Base-by-base conservation (phyloP, 768 basidiomycete genomes). In the Pleurotus sapidus region DNA sequence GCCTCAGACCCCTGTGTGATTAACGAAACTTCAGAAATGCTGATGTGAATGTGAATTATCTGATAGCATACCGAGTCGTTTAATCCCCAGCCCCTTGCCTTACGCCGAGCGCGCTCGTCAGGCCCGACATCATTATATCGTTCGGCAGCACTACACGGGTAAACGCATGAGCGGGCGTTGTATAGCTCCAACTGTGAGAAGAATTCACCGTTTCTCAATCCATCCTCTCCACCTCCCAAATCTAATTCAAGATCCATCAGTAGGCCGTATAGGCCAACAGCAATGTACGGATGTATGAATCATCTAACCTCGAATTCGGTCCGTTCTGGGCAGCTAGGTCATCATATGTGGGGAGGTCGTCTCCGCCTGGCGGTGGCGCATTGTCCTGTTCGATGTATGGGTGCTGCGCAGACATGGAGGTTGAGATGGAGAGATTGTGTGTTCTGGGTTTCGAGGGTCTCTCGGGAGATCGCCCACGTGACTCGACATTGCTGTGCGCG, bases 211-310 rank as follows among this genome's bases (percentile, higher is more conserved):
- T 70, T 93, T 94, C 74, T 94, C 91, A 56, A 94, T 89, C 91
- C 91, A 94, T 5, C 85, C 84, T 66, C 80, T 82, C 91, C 91
- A 94, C 57, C 91, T 77, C 17, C 91, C 91, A 64, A 93, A 93
- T 65, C 91, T 93, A 63, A 7, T 17, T 57, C 59, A 57, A 34
- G 59, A 59, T 38, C 62, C 57, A 49, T 56, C 38, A 27, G 39
- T 56, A 30, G 48, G 56, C 46, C 3, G 59, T 64, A 18, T n/a
- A n/a, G n/a, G n/a, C n/a, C n/a, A n/a, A n/a, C n/a, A n/a, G n/a
- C n/a, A n/a, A n/a, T 39, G 48, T 24, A 49, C 20, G n/a, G 23
- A 24, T 56, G 14, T 20, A 18, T 18, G n/a, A 37, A 55, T 55
- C 17, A 49, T 5, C 76, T 63, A 69, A 82, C 90, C 91, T 87